These are phyloP conservation scores for Hippophae gyantsensis DNA, from an alignment of 306 rosid species.

Conservation along the genomic window DNA sequence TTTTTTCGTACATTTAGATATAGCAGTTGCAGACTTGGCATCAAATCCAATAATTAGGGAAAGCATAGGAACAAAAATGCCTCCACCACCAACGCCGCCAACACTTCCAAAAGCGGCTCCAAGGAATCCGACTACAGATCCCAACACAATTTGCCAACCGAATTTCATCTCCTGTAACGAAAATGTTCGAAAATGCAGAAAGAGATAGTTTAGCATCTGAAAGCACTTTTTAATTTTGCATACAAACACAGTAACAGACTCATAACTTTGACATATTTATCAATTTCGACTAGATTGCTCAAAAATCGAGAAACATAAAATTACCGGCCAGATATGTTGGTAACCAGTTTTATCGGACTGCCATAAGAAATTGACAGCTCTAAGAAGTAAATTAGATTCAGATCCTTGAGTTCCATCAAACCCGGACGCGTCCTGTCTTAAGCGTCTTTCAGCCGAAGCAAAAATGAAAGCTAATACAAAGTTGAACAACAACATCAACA, in stretches of 20 bases:
- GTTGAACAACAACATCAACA: conserved; percentile 31
- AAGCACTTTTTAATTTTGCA: no score
- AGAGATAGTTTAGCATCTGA: no score
- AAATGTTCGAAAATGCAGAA: background rate
- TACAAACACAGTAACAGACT: no score
- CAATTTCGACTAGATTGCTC: no score
- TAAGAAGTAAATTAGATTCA: conserved; percentile 23
- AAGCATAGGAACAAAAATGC: conserved; percentile 76
- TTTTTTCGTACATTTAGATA: conserved; percentile 43
- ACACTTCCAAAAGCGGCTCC: conserved; percentile 83
- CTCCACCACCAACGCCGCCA: conserved; percentile 84
- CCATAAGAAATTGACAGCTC: conserved; percentile 63
- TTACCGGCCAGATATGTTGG: conserved; percentile 81
- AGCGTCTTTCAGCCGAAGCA: conserved; percentile 52
- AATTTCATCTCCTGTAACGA: conserved; percentile 47
- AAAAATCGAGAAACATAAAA: no score
- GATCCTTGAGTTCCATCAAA: conserved; percentile 23
- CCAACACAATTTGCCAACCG: conserved; percentile 52
- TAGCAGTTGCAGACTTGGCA: conserved; percentile 55
- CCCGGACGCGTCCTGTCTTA: conserved; percentile 27
- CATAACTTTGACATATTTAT: no score
- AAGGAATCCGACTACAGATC: conserved; percentile 43
- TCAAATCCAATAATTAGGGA: conserved; percentile 58
- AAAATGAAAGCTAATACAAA: conserved; percentile 29
- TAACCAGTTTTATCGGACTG: conserved; percentile 46